Evolutionary conservation across 164 flowering plant genomes (phyloP).

Genomic region (Buxus sempervirens): DNA sequence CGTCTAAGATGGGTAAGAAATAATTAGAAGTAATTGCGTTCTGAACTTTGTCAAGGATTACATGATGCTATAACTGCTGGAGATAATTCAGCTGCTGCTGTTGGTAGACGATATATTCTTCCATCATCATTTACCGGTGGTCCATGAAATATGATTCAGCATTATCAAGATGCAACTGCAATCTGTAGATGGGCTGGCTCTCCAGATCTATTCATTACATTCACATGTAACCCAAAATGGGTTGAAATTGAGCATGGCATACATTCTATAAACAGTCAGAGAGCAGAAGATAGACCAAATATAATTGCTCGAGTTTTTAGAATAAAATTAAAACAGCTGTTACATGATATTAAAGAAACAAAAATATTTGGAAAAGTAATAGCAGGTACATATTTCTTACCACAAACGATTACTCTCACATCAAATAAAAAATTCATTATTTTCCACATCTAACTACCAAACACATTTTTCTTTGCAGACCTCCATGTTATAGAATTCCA

Average conservation of each 20-base stretch:
- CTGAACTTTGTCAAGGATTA: neutral
- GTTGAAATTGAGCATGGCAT: neutral
- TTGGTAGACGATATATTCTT: constrained; percentile 1
- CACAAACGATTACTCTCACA: too few relatives aligned
- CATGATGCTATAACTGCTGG: neutral
- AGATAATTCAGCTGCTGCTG: neutral
- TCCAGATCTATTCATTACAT: constrained; percentile 14
- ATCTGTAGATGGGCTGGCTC: constrained; percentile 10
- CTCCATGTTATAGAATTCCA: neutral
- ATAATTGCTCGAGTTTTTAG: neutral
- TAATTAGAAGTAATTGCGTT: neutral
- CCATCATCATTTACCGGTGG: constrained; percentile 13
- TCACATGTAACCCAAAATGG: neutral
- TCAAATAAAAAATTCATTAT: too few relatives aligned
- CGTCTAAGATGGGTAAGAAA: neutral
- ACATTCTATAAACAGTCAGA: neutral
- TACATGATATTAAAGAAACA: too few relatives aligned
- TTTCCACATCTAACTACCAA: too few relatives aligned
- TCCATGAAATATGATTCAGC: constrained; percentile 10
- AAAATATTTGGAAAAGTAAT: neutral
- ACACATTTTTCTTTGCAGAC: too few relatives aligned
- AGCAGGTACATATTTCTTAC: neutral
- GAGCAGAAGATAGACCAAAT: neutral
- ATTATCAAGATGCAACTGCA: constrained; percentile 24
- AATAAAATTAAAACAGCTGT: neutral